Percentiles rank a stretch among this genome's conserved stretches.
Conservation (phyloP, 2,329 filamentous ascomycete species). For the Apiospora saccharicola region DNA sequence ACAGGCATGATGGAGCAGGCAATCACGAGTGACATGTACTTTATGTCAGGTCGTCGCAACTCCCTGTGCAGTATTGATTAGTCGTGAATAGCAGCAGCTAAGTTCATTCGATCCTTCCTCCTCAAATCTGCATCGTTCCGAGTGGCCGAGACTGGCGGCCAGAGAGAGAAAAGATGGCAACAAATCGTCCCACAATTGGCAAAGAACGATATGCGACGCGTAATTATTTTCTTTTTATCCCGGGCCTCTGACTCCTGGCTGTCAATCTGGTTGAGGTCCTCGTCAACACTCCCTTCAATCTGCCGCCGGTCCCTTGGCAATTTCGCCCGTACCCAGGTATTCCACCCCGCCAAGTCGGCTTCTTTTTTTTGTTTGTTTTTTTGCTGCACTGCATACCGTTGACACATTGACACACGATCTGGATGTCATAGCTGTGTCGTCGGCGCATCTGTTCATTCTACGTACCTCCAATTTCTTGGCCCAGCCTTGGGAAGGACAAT, state of each 20-base stretch:
- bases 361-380: not conserved
- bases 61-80: not conserved
- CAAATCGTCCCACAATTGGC: constrained; percentile 1
- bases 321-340: not conserved
- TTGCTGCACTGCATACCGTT: constrained; percentile 11
- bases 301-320: not conserved
- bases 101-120: not conserved
- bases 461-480: not conserved
- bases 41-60: not conserved
- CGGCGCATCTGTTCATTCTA: not conserved
- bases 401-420: constrained; percentile 17
- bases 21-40: constrained; percentile 2
- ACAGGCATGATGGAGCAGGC: not conserved
- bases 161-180: not conserved
- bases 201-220: constrained; percentile 18
- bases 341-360: constrained; percentile 10
- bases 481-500: not conserved
- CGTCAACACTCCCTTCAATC: not conserved
- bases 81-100: not conserved
- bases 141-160: constrained; percentile 3
- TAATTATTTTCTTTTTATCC: not conserved
- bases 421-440: not conserved
- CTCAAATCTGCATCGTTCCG: constrained; percentile 13
- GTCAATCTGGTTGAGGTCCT: not conserved
- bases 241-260: not conserved